Conservation (phyloP, 176 grass and related monocot species). For the Eremochloa ophiuroides region DNA sequence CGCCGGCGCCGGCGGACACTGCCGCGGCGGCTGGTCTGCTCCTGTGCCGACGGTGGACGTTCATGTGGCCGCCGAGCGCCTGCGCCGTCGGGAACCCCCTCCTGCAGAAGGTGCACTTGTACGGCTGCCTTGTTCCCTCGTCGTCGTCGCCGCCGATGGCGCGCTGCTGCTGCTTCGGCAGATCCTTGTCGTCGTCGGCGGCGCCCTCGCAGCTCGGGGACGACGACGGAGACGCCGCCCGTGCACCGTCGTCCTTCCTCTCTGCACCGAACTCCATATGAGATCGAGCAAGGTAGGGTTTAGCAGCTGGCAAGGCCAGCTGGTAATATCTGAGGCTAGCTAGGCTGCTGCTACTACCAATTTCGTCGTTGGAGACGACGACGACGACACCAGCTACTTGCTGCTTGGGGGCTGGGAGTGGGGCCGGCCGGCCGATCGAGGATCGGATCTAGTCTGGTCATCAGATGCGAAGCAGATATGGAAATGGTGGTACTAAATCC, state of each 20-base stretch:
- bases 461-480: background rate
- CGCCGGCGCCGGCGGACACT: background rate
- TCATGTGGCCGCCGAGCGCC: constrained; percentile 90
- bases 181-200: background rate
- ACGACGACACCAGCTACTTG: background rate
- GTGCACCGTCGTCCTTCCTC: background rate
- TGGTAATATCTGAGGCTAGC: background rate
- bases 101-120: constrained; percentile 87
- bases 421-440: background rate
- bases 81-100: constrained; percentile 83
- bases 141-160: background rate
- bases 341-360: background rate
- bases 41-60: constrained; percentile 68
- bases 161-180: background rate
- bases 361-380: background rate
- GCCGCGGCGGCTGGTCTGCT: background rate
- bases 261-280: constrained; percentile 26
- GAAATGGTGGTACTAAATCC: no score
- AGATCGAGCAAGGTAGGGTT: background rate
- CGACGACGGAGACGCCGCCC: background rate
- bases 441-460: background rate
- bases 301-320: background rate
- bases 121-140: constrained; percentile 41
- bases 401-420: background rate
- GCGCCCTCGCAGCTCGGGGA: background rate